phyloP scores from a whole-genome alignment of 1,139 yeast genomes.

The Suhomyces bokatorum region DNA sequence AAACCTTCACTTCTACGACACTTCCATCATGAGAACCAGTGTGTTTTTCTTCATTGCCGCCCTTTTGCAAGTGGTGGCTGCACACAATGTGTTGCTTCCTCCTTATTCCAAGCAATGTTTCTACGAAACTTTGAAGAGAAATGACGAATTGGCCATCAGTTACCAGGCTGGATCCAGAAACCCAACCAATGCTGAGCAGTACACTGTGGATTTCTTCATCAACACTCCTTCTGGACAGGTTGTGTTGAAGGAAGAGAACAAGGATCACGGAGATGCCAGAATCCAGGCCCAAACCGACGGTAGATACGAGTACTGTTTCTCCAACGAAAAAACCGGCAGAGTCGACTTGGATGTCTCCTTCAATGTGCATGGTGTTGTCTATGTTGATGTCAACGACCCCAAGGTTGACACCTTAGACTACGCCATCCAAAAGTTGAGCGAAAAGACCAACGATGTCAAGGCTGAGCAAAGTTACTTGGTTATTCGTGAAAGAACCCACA shows the following conservation, averaged over 20 bases:
- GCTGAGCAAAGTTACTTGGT: conserved; percentile 93
- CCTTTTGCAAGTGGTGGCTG: conserved; percentile 32
- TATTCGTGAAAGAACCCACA: conserved; percentile 94
- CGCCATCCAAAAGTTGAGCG: conserved; percentile 75
- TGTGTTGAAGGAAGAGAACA: conserved; percentile 50
- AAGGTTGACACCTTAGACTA: conserved; percentile 81
- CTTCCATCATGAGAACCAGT: conserved; percentile 8
- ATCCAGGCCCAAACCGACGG: conserved; percentile 68
- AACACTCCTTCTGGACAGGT: conserved; percentile 61
- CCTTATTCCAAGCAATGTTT: conserved; percentile 88
- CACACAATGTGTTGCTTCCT: conserved; percentile 83
- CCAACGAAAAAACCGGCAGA: conserved; percentile 74
- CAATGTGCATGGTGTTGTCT: conserved; percentile 91
- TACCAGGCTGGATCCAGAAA: conserved; percentile 95
- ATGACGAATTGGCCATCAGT: conserved; percentile 84
- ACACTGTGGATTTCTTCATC: conserved; percentile 72
- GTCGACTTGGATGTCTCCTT: conserved; percentile 90
- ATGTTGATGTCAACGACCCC: conserved; percentile 82
- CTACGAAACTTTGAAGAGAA: conserved; percentile 75
- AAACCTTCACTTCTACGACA: background rate
- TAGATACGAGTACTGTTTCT: conserved; percentile 84
- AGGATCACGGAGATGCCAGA: conserved; percentile 80
- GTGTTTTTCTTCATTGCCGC: conserved; percentile 12
- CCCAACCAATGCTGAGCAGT: conserved; percentile 73
- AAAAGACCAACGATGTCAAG: conserved; percentile 80